phyloP scores from a whole-genome alignment of 345 rosid species.

The Rubroshorea leprosula region DNA sequence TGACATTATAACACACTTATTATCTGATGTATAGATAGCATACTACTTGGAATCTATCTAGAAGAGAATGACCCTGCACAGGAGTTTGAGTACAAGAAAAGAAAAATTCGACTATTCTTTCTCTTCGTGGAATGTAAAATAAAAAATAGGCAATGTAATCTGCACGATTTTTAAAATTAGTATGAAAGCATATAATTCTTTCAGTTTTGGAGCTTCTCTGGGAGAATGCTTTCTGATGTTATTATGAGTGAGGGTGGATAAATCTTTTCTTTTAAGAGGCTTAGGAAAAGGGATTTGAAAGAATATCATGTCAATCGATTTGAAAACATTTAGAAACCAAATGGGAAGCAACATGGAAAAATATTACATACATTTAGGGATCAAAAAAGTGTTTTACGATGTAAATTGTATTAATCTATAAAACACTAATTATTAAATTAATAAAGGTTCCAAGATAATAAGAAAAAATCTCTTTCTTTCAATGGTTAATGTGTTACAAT shows the following conservation, averaged over 20 bases:
- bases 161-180: conserved; percentile 1
- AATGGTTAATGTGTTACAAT: too few species aligned
- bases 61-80: background rate
- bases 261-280: too few species aligned
- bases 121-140: conserved; percentile 12
- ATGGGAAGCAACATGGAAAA: too few species aligned
- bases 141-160: background rate
- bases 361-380: too few species aligned
- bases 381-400: too few species aligned
- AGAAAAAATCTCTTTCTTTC: too few species aligned
- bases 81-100: background rate
- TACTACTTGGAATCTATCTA: background rate
- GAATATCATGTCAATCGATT: too few species aligned
- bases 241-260: background rate
- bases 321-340: too few species aligned
- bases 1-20: background rate
- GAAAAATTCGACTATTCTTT: conserved; percentile 14
- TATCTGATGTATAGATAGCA: conserved; percentile 8
- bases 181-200: background rate
- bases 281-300: too few species aligned
- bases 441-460: too few species aligned
- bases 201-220: background rate
- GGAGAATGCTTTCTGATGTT: background rate
- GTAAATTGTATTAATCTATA: too few species aligned
- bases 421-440: too few species aligned